Evolutionary conservation across 2,329 filamentous ascomycete genomes (phyloP), one percentile per base, ranked within the genome.

Genomic region (Microcyclosporella mali): DNA sequence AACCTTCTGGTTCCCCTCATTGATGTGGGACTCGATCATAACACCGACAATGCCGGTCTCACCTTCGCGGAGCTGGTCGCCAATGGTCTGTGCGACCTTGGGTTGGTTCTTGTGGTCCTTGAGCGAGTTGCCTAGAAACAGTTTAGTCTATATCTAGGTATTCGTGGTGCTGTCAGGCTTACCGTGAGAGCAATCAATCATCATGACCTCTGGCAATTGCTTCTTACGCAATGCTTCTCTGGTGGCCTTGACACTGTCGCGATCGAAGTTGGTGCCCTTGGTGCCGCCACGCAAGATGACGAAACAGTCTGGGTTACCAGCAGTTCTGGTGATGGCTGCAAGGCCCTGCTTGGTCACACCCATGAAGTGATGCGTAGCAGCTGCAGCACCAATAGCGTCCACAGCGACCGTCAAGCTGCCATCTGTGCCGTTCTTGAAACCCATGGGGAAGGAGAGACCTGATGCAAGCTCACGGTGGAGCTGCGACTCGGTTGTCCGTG

Each of bases 401-500:
- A 97, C 94, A 15, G 90, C 89, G 15, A 97, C 89, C 19, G 80
- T 81, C 43, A 98, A 73, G 57, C 84, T 88, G 32, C 92, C 92
- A 60, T 98, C 92, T 17, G 92, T 98, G 49, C 92, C 92, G 69
- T 98, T 98, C 81, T 98, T 98, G 84, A 95, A 98, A 46, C 92
- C 92, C 55, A 98, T 89, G 16, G 92, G 92, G 83, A 95, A 97
- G 45, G 87, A 94, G 41, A 97, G 77, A 57, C 92, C 92, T 19
- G 86, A 94, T 4, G 92, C 92, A 50, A 98, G 79, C 72, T 98
- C 92, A 51, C 92, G 84, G 71, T 98, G 92, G 53, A 97, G 75
- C 71, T 98, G 92, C 43, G 85, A 92, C 72, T 98, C 92, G 37
- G 92, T 98, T 33, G 92, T 98, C 55, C 92, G 81, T 33, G 92